These are phyloP conservation scores for Pleurotus sapidus DNA, from an alignment of 768 basidiomycete species.

Conservation along the genomic window DNA sequence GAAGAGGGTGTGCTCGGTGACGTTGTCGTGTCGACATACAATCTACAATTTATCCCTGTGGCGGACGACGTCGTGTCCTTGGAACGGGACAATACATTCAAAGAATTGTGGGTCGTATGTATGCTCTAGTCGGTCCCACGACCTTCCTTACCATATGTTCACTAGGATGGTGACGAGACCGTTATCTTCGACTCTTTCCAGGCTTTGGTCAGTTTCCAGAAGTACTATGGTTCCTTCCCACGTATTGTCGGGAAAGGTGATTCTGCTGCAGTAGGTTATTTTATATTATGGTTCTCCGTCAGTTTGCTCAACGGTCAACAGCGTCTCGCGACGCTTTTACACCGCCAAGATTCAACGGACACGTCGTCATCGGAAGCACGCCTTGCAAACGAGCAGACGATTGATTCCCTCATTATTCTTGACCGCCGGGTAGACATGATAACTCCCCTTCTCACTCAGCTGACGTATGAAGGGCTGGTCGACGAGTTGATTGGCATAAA, in stretches of 20 bases:
- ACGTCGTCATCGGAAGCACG: conserved; percentile 36
- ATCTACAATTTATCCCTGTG: conserved; percentile 90
- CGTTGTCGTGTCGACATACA: conserved; percentile 80
- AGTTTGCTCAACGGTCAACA: conserved; percentile 23
- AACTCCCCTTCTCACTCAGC: conserved; percentile 90
- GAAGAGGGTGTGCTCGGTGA: conserved; percentile 99
- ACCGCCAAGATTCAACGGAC: conserved; percentile 42
- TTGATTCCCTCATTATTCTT: conserved; percentile 86
- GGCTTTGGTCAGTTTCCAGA: conserved; percentile 80
- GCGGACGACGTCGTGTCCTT: conserved; percentile 92
- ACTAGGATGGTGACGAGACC: conserved; percentile 92
- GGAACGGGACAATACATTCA: conserved; percentile 82
- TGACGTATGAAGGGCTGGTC: conserved; percentile 95
- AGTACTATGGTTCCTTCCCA: conserved; percentile 85
- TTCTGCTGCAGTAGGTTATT: conserved; percentile 60
- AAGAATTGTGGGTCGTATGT: conserved; percentile 88
- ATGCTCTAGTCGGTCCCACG: conserved; percentile 3
- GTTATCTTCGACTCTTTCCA: conserved; percentile 86
- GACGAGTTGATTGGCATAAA: conserved; percentile 90
- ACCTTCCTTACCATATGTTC: conserved; percentile 7
- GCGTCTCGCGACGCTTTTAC: conserved; percentile 76
- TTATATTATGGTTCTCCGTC: neutral
- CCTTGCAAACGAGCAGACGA: conserved; percentile 48
- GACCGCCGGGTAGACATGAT: conserved; percentile 95
- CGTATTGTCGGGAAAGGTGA: conserved; percentile 94